Evolutionary conservation across 306 rosid genomes (phyloP).

Genomic region (Pyrus communis): DNA sequence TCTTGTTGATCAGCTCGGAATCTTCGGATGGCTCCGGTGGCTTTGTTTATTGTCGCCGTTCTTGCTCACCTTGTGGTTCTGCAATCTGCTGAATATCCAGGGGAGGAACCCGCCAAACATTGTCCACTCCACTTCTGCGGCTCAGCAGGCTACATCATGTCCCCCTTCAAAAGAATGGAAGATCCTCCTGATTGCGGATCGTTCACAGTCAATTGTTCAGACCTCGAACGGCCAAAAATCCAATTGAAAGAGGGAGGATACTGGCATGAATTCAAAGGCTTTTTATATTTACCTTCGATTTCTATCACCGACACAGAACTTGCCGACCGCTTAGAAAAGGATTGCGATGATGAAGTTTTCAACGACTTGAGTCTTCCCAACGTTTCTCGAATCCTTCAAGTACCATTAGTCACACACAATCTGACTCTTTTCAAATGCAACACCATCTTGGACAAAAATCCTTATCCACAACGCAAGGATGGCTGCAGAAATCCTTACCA

Average conservation of each 20-base stretch:
- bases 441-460: rapidly evolving
- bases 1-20: not conserved
- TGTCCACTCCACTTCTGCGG: not conserved
- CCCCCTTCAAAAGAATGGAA: not conserved
- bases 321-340: rapidly evolving
- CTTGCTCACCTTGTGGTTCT: conserved; percentile 6
- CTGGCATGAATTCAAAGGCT: too few relatives aligned
- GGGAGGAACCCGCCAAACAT: not conserved
- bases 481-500: rapidly evolving
- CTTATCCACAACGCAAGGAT: rapidly evolving
- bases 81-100: not conserved
- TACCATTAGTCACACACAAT: rapidly evolving
- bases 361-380: not conserved
- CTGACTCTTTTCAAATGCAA: not conserved
- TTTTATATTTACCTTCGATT: rapidly evolving
- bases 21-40: conserved; percentile 2
- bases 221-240: rapidly evolving
- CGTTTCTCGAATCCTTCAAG: too few relatives aligned
- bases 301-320: not conserved
- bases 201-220: too few relatives aligned
- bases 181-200: not conserved
- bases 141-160: rapidly evolving
- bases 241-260: too few relatives aligned
- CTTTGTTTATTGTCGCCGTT: conserved; percentile 1
- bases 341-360: rapidly evolving